Evolutionary conservation across 73 alveolate genomes (phyloP).

Genomic region (Paramecium octaurelia): DNA sequence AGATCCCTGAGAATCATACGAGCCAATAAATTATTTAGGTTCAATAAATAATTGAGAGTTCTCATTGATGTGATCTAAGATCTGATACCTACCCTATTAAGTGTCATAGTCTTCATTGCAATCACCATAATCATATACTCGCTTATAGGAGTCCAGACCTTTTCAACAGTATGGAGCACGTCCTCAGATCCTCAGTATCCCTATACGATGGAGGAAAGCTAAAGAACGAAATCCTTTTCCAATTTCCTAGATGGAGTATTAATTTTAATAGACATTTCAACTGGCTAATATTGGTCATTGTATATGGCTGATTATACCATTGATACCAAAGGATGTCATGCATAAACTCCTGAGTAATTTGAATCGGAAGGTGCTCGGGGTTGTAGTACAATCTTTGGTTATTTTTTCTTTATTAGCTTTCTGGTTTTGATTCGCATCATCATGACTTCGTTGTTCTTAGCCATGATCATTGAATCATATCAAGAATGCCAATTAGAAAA

Average conservation of each 20-base stretch:
- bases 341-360: neutral
- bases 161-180: neutral
- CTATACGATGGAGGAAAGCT: neutral
- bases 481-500: conserved; percentile 54
- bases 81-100: neutral
- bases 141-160: neutral
- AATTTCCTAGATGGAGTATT: neutral
- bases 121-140: neutral
- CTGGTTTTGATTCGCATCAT: neutral
- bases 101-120: neutral
- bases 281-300: conserved; percentile 1
- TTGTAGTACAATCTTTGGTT: conserved; percentile 37
- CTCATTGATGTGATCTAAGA: neutral
- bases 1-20: neutral
- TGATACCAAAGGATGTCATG: neutral
- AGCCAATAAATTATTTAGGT: neutral
- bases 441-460: neutral
- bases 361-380: conserved; percentile 28
- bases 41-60: neutral
- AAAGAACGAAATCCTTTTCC: neutral
- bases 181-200: neutral
- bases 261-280: neutral
- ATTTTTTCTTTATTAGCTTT: neutral
- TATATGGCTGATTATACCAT: neutral
- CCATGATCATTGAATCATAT: conserved; percentile 19